phyloP scores from a whole-genome alignment of 2,329 filamentous ascomycete species.

The Diaporthe eres region DNA sequence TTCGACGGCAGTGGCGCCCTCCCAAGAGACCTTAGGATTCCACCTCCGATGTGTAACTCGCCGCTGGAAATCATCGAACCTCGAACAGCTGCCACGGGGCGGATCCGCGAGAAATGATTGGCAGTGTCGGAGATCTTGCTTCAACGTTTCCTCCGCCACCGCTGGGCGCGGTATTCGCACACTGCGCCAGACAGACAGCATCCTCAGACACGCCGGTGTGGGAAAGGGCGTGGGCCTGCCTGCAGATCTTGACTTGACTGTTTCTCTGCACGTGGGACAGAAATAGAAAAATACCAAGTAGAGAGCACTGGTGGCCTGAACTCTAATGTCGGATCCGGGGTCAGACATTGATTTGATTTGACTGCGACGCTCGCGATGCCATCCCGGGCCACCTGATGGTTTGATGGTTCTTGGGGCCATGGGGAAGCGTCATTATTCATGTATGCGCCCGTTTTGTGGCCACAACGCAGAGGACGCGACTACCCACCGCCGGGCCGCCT shows the following conservation, averaged over 20 bases:
- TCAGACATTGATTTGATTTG: slow-evolving; percentile 27
- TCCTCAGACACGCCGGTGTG: not conserved
- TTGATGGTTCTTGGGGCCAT: slow-evolving; percentile 18
- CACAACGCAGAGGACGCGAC: not conserved
- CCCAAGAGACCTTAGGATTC: slow-evolving; percentile 4
- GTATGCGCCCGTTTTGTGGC: not conserved
- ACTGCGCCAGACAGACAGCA: not conserved
- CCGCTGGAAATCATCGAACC: not conserved
- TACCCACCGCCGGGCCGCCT: slow-evolving; percentile 6
- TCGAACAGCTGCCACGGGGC: slow-evolving; percentile 12
- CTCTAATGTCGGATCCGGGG: slow-evolving; percentile 7
- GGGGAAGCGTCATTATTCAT: slow-evolving; percentile 6
- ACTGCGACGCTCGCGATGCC: slow-evolving; percentile 14
- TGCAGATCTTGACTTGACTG: slow-evolving; percentile 8
- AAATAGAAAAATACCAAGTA: slow-evolving; percentile 22
- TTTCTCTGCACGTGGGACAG: too few species aligned
- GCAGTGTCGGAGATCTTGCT: slow-evolving; percentile 18
- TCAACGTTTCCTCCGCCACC: not conserved
- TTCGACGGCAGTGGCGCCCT: not conserved
- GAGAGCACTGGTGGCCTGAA: not conserved
- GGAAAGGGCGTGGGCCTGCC: not conserved
- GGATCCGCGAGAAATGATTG: slow-evolving; percentile 16
- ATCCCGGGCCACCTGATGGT: slow-evolving; percentile 13
- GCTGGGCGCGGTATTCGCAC: slow-evolving; percentile 1
- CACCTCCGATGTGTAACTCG: not conserved